phyloP scores from a whole-genome alignment of 164 flowering plant genomes.

The Macadamia tetraphylla region DNA sequence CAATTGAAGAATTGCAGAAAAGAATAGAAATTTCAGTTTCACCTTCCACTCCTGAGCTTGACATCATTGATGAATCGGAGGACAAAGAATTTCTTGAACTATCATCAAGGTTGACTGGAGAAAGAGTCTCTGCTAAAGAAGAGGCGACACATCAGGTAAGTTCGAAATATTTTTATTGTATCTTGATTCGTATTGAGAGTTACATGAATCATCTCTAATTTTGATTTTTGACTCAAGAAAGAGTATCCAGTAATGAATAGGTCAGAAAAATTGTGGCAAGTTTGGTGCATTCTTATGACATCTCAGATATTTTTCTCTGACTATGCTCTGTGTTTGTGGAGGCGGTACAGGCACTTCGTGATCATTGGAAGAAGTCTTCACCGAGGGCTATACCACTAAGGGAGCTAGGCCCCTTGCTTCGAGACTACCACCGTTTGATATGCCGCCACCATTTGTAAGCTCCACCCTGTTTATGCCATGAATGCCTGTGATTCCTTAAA shows the following conservation, averaged over 20 bases:
- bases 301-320: constrained; percentile 1
- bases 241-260: constrained; percentile 20
- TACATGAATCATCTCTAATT: constrained; percentile 58
- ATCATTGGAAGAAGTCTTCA: constrained; percentile 63
- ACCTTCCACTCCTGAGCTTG: constrained; percentile 31
- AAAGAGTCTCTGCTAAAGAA: constrained; percentile 20
- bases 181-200: constrained; percentile 26
- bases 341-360: constrained; percentile 58
- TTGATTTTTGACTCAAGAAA: constrained; percentile 32
- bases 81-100: constrained; percentile 74
- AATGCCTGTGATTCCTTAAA: neutral
- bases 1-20: constrained; percentile 51
- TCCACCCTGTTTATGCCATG: neutral
- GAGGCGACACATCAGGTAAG: constrained; percentile 24
- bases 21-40: constrained; percentile 46
- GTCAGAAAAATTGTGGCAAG: constrained; percentile 21
- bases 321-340: constrained; percentile 12
- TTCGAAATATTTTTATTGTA: constrained; percentile 5
- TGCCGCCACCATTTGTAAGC: constrained; percentile 55
- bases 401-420: constrained; percentile 86
- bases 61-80: constrained; percentile 54
- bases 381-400: constrained; percentile 53
- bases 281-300: constrained; percentile 3
- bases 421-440: constrained; percentile 82
- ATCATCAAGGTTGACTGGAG: constrained; percentile 43